Conservation (phyloP, 441 rosid genomes). For the Adansonia rubrostipa region DNA sequence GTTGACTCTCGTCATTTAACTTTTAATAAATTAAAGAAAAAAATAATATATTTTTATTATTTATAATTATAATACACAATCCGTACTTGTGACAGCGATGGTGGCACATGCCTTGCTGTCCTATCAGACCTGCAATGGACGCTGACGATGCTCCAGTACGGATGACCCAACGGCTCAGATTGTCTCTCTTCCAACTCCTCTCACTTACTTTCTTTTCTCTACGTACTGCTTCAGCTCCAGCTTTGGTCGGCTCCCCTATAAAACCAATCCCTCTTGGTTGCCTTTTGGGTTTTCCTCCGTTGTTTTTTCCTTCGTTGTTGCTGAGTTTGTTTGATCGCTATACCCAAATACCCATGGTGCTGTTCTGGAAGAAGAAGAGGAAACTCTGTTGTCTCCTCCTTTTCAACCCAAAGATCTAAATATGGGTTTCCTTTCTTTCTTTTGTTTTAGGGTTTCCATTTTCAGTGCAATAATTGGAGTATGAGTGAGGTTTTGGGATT, state of each 20-base stretch:
- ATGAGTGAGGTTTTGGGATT: constrained; percentile 6
- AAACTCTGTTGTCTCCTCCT: constrained; percentile 11
- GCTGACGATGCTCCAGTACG: constrained; percentile 22
- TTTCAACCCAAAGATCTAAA: constrained; percentile 17
- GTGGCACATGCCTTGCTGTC: constrained; percentile 31
- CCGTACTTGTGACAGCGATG: constrained; percentile 22
- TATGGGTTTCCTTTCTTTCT: neutral
- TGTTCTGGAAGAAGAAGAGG: constrained; percentile 25
- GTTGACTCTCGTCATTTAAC: constrained; percentile 16
- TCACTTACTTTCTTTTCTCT: neutral
- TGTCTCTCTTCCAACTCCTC: constrained; percentile 13
- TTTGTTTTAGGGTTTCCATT: constrained; percentile 9
- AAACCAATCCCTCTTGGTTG: neutral
- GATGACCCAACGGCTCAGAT: constrained; percentile 19
- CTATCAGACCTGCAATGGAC: constrained; percentile 17
- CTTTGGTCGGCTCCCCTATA: constrained; percentile 22
- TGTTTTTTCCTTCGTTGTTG: neutral
- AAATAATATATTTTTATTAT: neutral
- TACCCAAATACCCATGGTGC: neutral
- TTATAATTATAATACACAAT: neutral
- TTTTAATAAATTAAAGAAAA: neutral
- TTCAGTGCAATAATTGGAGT: neutral
- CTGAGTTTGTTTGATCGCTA: neutral
- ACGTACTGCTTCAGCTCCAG: constrained; percentile 13
- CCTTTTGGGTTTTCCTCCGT: neutral